These are phyloP conservation scores for Colletotrichum sansevieriae DNA, from an alignment of 2,329 filamentous ascomycete species.

Conservation along the genomic window DNA sequence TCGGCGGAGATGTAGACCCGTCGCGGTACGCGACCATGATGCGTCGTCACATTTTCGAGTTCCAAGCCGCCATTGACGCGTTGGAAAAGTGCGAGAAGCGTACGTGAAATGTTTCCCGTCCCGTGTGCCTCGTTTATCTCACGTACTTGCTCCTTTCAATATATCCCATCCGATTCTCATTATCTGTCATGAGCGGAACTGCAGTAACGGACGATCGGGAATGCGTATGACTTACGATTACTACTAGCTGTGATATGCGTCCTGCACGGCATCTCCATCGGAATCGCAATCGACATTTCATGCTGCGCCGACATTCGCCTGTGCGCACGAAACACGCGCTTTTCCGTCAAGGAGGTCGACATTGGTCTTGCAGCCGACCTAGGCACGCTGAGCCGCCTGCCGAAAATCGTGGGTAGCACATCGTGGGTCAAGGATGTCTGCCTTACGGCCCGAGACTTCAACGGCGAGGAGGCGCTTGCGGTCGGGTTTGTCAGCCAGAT, in stretches of 20 bases:
- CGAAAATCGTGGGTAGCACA: conserved; percentile 77
- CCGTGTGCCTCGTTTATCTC: not conserved
- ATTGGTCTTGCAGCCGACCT: conserved; percentile 86
- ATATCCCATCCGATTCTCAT: not conserved
- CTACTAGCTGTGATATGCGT: conserved; percentile 80
- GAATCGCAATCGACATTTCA: conserved; percentile 81
- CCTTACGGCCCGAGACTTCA: conserved; percentile 78
- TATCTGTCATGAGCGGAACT: not conserved
- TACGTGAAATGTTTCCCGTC: conserved; percentile 53
- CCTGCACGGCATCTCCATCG: conserved; percentile 82
- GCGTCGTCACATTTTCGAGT: conserved; percentile 79
- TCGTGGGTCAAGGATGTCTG: conserved; percentile 87
- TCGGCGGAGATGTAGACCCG: conserved; percentile 60
- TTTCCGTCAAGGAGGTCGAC: conserved; percentile 85
- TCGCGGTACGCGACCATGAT: conserved; percentile 74
- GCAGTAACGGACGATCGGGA: not conserved
- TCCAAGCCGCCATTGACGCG: conserved; percentile 82
- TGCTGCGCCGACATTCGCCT: conserved; percentile 79
- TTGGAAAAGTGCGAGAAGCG: conserved; percentile 92
- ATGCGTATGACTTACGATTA: conserved; percentile 39
- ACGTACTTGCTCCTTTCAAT: not conserved
- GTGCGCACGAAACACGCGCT: conserved; percentile 68
- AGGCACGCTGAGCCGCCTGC: conserved; percentile 79
- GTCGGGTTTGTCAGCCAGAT: conserved; percentile 79
- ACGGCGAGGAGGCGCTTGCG: conserved; percentile 75